Conservation (phyloP, 352 stramenopile genomes). For the Globisporangium paroecandrum region DNA sequence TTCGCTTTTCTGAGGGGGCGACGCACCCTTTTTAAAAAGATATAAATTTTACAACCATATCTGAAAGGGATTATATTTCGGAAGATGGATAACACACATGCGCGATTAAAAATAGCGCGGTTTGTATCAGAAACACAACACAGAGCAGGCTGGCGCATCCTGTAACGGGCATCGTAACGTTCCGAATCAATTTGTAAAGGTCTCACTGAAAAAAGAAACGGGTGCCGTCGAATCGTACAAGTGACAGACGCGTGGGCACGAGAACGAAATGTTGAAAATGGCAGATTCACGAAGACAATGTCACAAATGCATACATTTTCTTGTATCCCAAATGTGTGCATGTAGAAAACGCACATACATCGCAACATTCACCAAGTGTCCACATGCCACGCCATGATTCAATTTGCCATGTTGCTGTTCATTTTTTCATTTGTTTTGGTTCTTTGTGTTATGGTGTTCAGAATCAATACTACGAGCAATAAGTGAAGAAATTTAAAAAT, state of each 20-base stretch:
- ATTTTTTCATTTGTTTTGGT: not conserved
- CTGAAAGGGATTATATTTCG: not conserved
- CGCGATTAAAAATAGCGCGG: not conserved
- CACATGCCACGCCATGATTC: not conserved
- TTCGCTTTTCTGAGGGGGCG: not conserved
- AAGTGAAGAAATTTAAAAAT: conserved; percentile 10
- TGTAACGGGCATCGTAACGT: not conserved
- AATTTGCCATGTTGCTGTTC: not conserved
- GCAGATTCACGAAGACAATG: not conserved
- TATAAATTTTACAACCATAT: not conserved
- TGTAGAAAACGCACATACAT: not conserved
- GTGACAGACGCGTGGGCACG: conserved; percentile 1
- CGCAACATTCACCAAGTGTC: not conserved
- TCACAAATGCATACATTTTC: not conserved
- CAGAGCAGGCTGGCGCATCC: not conserved
- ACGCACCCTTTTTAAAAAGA: not conserved
- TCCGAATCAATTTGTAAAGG: conserved; percentile 8
- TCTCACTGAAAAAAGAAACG: conserved; percentile 7
- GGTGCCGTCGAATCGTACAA: not conserved
- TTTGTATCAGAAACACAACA: not conserved
- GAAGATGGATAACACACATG: not conserved
- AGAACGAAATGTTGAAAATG: conserved; percentile 1
- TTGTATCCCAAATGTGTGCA: not conserved
- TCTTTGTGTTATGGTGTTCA: not conserved
- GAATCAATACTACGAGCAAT: conserved; percentile 11